These are phyloP conservation scores for Micromonas pusilla DNA, from an alignment of 139 green algal genomes.

Conservation along the genomic window DNA sequence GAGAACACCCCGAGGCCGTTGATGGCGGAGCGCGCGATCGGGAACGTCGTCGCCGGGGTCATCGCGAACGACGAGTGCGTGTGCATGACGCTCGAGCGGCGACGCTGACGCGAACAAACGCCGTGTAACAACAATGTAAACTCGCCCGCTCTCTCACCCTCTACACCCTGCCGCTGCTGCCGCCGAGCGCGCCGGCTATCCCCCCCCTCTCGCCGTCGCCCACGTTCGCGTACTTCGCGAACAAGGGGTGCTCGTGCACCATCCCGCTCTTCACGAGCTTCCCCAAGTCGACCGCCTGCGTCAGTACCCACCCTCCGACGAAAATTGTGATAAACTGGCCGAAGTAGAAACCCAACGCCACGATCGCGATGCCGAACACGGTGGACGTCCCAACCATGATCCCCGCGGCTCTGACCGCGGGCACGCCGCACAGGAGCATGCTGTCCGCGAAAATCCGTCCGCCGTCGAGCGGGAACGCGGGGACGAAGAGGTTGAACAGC, in stretches of 20 bases:
- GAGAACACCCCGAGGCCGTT: background rate
- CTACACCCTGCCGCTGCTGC: too few relatives aligned
- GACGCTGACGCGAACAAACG: too few relatives aligned
- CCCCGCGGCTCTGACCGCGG: background rate
- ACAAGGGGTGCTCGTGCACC: slow-evolving; percentile 17
- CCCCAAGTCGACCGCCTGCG: background rate
- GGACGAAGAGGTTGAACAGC: slow-evolving; percentile 69
- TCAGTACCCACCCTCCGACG: background rate
- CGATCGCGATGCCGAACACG: background rate
- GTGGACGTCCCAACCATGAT: background rate
- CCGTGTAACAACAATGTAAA: too few relatives aligned
- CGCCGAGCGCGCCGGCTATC: background rate
- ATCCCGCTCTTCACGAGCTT: background rate
- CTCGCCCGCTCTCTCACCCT: too few relatives aligned
- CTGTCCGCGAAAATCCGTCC: slow-evolving; percentile 49
- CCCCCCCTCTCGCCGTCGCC: background rate
- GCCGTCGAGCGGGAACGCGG: slow-evolving; percentile 68
- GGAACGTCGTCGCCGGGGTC: background rate
- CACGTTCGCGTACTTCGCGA: slow-evolving; percentile 3
- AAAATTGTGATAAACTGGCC: slow-evolving; percentile 16
- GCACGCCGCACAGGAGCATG: slow-evolving; percentile 38
- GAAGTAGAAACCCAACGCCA: background rate
- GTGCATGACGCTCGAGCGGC: background rate
- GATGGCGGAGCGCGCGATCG: background rate
- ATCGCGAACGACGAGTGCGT: background rate